Conservation (phyloP, 2,329 filamentous ascomycete species). For the Bertia moriformis region DNA sequence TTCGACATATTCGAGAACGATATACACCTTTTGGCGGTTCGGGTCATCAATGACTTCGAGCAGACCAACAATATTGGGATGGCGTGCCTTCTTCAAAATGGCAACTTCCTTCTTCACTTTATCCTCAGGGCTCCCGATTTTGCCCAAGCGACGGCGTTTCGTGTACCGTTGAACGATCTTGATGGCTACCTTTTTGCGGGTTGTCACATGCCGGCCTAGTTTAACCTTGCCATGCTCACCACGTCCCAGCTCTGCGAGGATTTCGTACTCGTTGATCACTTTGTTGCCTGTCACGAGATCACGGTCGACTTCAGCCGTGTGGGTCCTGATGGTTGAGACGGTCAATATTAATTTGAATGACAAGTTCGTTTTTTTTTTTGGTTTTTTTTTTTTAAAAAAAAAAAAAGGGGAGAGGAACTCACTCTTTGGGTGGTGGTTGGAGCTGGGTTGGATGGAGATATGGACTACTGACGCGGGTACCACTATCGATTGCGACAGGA, state of each 20-base stretch:
- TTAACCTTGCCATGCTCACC: conserved; percentile 60
- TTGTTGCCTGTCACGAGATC: conserved; percentile 53
- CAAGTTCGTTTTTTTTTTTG: too few relatives aligned
- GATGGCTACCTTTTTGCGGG: conserved; percentile 46
- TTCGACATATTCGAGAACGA: conserved; percentile 54
- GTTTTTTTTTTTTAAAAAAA: too few relatives aligned
- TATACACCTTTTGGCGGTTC: conserved; percentile 54
- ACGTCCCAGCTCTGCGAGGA: conserved; percentile 52
- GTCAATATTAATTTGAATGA: too few relatives aligned
- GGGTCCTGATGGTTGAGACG: too few relatives aligned
- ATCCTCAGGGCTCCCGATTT: neutral
- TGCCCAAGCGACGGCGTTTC: conserved; percentile 15
- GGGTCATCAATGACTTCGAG: conserved; percentile 60
- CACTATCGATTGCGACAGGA: neutral
- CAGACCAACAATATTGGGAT: conserved; percentile 54
- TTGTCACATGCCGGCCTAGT: conserved; percentile 44
- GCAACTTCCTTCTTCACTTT: conserved; percentile 54
- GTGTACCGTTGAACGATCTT: conserved; percentile 59
- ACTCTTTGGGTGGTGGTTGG: neutral
- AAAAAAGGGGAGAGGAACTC: too few relatives aligned
- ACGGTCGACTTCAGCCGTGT: conserved; percentile 30
- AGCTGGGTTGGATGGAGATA: neutral
- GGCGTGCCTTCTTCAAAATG: conserved; percentile 56
- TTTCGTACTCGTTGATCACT: conserved; percentile 56
- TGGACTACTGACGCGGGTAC: neutral